Percentiles rank a stretch among this genome's conserved stretches.
Evolutionary conservation across 2,329 filamentous ascomycete genomes (phyloP).

Genomic region (Ambrosiella cleistominuta): DNA sequence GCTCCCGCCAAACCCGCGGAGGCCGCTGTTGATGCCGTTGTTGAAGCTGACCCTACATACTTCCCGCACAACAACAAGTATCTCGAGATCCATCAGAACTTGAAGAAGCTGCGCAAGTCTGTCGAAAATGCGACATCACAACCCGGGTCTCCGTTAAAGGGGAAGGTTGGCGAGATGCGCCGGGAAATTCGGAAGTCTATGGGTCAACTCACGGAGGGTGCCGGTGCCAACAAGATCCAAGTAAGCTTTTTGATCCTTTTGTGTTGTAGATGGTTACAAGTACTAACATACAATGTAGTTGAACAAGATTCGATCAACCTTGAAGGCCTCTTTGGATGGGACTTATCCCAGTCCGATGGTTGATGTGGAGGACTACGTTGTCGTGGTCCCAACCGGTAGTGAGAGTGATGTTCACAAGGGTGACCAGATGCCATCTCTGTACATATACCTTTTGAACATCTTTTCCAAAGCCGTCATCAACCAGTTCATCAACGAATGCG

Average conservation of each 20-base stretch:
- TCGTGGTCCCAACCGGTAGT: slow-evolving; percentile 28
- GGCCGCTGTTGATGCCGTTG: slow-evolving; percentile 2
- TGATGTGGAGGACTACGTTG: slow-evolving; percentile 37
- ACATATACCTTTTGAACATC: slow-evolving; percentile 61
- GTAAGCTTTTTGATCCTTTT: background rate
- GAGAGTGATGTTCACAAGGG: slow-evolving; percentile 32
- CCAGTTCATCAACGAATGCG: slow-evolving; percentile 51
- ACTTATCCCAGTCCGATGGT: slow-evolving; percentile 29
- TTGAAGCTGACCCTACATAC: slow-evolving; percentile 10
- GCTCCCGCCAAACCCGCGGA: background rate
- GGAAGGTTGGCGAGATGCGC: slow-evolving; percentile 52
- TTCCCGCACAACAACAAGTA: slow-evolving; percentile 26
- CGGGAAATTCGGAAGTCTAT: slow-evolving; percentile 53
- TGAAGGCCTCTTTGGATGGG: slow-evolving; percentile 27
- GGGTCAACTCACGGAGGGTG: slow-evolving; percentile 53
- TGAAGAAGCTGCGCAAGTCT: slow-evolving; percentile 50
- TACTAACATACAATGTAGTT: slow-evolving; percentile 12
- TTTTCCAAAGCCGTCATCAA: slow-evolving; percentile 56
- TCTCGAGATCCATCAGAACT: slow-evolving; percentile 43
- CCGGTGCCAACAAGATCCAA: slow-evolving; percentile 34
- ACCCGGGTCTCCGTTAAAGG: slow-evolving; percentile 35
- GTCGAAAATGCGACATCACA: slow-evolving; percentile 38
- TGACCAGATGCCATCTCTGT: slow-evolving; percentile 40
- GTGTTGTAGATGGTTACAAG: background rate
- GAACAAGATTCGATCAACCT: slow-evolving; percentile 34